Base-by-base conservation (phyloP, 768 basidiomycete species). In the Auriscalpium vulgare region DNA sequence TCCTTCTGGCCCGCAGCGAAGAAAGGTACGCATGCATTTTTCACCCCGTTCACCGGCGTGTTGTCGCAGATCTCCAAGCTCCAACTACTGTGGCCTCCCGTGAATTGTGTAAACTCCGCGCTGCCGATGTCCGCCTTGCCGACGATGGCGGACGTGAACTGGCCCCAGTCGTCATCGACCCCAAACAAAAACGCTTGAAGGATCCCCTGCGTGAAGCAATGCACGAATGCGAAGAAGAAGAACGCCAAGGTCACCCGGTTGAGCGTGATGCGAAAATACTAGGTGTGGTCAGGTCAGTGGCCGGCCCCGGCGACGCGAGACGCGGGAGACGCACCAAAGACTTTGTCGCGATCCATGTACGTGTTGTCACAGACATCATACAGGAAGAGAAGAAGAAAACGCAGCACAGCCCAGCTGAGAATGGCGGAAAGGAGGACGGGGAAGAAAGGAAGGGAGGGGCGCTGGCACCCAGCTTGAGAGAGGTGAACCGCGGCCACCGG, bases 181-280 rank as follows among this genome's bases (percentile, higher is more conserved):
- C 69, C 69, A 63, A 71, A 78, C 10, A 82, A 70, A 16, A 78
- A 66, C 1, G 79, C 74, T 62, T 79, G 79, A 37, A 82, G 66
- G 54, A 78, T 66, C 55, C 77, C 81, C 56, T 82, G 81, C 10
- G 74, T 67, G 50, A 81, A 73, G 62, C 79, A 82, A 59, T 78
- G 75, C 47, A 79, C 16, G 54, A 81, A 70, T 40, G 73, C 75
- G 58, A 81, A 74, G 21, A 80, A 56, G 62, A 83, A 78, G 68
- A 82, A 84, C 0, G 73, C 65, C 19, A 62, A 19, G 4, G 72
- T 70, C 43, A 67, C 47, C 37, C 64, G 64, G 29, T 66, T 70
- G 11, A 69, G 63, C 1, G 69, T 71, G 14, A 72, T 62, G 10
- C 68, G 63, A 4, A 65, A 53, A 56, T 69, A 66, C 70, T 72